Percentiles rank a stretch among this genome's conserved stretches.
Conservation (phyloP, 2,329 filamentous ascomycete species). For the Talaromyces sp. region DNA sequence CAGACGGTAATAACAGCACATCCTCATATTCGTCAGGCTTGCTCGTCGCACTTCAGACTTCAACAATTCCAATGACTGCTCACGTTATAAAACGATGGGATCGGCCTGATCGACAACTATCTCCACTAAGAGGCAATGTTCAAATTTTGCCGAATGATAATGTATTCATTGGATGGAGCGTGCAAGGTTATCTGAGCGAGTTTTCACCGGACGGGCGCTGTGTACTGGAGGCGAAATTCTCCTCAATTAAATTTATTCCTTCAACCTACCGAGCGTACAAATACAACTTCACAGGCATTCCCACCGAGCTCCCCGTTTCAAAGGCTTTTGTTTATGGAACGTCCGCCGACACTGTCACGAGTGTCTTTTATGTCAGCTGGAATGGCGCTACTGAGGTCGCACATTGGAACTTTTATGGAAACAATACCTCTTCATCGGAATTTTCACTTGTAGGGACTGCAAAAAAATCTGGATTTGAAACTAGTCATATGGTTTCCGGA, state of each 20-base stretch:
- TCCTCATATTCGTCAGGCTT: conserved; percentile 29
- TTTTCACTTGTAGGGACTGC: conserved; percentile 26
- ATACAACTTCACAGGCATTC: conserved; percentile 33
- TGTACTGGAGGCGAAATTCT: conserved; percentile 34
- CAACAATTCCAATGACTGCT: conserved; percentile 25
- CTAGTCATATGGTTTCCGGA: conserved; percentile 30
- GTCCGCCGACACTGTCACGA: conserved; percentile 25
- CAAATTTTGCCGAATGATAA: conserved; percentile 36
- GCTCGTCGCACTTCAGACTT: conserved; percentile 30
- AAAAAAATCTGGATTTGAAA: conserved; percentile 37
- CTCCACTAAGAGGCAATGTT: conserved; percentile 33
- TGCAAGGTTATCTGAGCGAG: conserved; percentile 34
- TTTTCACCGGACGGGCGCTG: conserved; percentile 27
- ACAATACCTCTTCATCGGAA: conserved; percentile 20
- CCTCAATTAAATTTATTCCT: conserved; percentile 26
- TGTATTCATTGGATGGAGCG: conserved; percentile 35
- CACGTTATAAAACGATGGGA: conserved; percentile 26
- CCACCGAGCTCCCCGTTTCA: conserved; percentile 28
- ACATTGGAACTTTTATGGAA: conserved; percentile 32
- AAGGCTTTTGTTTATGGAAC: conserved; percentile 30
- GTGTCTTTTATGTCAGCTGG: conserved; percentile 30
- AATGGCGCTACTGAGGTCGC: conserved; percentile 37
- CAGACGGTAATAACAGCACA: conserved; percentile 28
- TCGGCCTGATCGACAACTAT: conserved; percentile 32
- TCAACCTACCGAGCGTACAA: conserved; percentile 41